A percentile compares a stretch with the other conserved stretches of the same genome.
phyloP scores from a whole-genome alignment of 768 basidiomycete species.

The Kwoniella europaea region DNA sequence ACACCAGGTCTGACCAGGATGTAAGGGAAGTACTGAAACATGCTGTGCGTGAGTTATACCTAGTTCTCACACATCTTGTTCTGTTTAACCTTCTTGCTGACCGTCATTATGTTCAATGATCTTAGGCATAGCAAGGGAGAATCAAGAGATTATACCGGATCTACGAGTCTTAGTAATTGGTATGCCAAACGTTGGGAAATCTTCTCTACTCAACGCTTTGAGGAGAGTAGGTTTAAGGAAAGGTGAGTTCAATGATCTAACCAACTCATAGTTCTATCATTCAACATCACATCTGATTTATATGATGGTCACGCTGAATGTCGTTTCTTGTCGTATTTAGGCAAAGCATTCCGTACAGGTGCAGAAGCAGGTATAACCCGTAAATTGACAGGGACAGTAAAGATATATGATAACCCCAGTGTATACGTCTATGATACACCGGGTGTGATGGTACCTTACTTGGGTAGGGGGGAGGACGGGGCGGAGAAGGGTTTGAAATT shows the following conservation, averaged over 20 bases:
- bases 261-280: background rate
- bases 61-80: background rate
- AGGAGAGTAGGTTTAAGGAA: conserved; percentile 84
- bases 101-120: too few species aligned
- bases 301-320: background rate
- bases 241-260: conserved; percentile 63
- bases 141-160: conserved; percentile 66
- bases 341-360: conserved; percentile 88
- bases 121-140: conserved; percentile 71
- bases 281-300: too few species aligned
- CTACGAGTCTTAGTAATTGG: conserved; percentile 91
- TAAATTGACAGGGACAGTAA: conserved; percentile 83
- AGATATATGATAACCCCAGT: conserved; percentile 73
- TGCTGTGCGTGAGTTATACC: conserved; percentile 56
- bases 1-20: conserved; percentile 57
- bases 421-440: conserved; percentile 96
- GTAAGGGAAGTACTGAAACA: conserved; percentile 55
- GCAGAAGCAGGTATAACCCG: conserved; percentile 89
- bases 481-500: conserved; percentile 92
- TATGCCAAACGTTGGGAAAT: conserved; percentile 98
- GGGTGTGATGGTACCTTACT: conserved; percentile 94
- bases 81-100: too few species aligned
- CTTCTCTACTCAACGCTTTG: conserved; percentile 88
- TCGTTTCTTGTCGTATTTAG: conserved; percentile 63
- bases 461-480: conserved; percentile 81